A percentile compares a stretch with the other conserved stretches of the same genome.
Conservation (phyloP, 2,329 filamentous ascomycete genomes). For the Ophiosphaerella narmari region DNA sequence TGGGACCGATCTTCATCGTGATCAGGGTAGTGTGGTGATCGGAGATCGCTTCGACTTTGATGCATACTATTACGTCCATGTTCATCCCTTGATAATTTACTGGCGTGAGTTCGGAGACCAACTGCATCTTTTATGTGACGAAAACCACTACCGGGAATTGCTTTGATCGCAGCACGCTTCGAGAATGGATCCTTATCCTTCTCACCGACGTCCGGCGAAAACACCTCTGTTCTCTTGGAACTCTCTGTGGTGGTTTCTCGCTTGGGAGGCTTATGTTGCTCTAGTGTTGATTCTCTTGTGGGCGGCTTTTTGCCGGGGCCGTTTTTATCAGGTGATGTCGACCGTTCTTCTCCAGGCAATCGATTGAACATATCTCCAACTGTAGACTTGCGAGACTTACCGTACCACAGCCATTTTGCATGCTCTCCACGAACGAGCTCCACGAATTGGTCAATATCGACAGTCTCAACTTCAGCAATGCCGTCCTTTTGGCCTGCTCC, state of each 20-base stretch:
- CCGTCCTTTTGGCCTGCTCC: slow-evolving; percentile 81
- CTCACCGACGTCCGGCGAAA: slow-evolving; percentile 45
- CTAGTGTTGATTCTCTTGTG: slow-evolving; percentile 55
- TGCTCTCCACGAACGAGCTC: slow-evolving; percentile 78
- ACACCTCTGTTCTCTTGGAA: slow-evolving; percentile 26
- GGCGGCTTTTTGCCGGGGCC: slow-evolving; percentile 53
- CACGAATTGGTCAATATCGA: slow-evolving; percentile 84
- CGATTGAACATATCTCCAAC: slow-evolving; percentile 47
- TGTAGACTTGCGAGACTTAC: slow-evolving; percentile 73
- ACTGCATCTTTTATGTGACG: slow-evolving; percentile 86
- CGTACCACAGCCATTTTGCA: slow-evolving; percentile 92
- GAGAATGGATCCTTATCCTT: slow-evolving; percentile 62
- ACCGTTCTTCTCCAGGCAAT: slow-evolving; percentile 44
- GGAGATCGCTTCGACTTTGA: slow-evolving; percentile 25
- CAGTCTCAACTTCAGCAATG: slow-evolving; percentile 89
- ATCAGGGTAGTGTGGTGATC: slow-evolving; percentile 12
- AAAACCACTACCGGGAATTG: slow-evolving; percentile 79
- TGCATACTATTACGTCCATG: slow-evolving; percentile 29
- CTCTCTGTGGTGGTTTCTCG: slow-evolving; percentile 38
- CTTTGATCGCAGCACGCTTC: slow-evolving; percentile 71
- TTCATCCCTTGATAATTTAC: slow-evolving; percentile 46
- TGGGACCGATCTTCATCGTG: slow-evolving; percentile 5
- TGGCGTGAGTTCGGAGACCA: slow-evolving; percentile 56
- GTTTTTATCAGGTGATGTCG: slow-evolving; percentile 60
- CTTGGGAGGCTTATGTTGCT: slow-evolving; percentile 30